phyloP scores from a whole-genome alignment of 768 basidiomycete species.

The Boletus coccyginus region DNA sequence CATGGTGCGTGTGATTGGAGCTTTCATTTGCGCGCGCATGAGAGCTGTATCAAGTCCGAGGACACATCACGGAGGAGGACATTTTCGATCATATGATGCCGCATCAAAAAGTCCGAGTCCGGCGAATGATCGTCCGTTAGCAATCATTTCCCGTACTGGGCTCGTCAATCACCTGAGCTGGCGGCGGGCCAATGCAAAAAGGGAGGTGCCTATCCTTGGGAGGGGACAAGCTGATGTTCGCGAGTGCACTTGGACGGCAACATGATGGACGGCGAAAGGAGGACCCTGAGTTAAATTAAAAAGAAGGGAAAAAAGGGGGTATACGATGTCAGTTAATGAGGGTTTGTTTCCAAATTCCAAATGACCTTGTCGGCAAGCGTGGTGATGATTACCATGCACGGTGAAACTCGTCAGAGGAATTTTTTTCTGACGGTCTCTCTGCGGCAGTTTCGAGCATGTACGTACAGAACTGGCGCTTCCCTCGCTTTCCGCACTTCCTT shows the following conservation, averaged over 20 bases:
- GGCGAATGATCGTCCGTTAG: slow-evolving; percentile 8
- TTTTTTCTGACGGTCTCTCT: slow-evolving; percentile 10
- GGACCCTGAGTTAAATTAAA: not conserved
- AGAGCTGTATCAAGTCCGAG: slow-evolving; percentile 15
- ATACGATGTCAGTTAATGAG: not conserved
- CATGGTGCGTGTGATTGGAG: not conserved
- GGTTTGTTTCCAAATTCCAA: not conserved
- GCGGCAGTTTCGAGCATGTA: slow-evolving; percentile 12
- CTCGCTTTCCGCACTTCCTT: not conserved
- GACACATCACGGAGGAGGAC: slow-evolving; percentile 1
- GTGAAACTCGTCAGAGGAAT: slow-evolving; percentile 22
- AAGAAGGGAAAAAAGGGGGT: not conserved
- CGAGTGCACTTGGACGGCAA: not conserved
- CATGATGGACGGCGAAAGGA: not conserved
- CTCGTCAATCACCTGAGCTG: slow-evolving; percentile 6
- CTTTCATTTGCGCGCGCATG: slow-evolving; percentile 18
- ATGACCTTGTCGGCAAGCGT: slow-evolving; percentile 8
- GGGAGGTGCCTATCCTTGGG: slow-evolving; percentile 9
- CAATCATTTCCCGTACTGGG: not conserved
- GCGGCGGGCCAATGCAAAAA: not conserved
- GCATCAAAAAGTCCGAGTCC: not conserved
- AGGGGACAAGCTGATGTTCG: not conserved
- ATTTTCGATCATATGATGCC: too few species aligned
- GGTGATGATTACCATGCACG: not conserved
- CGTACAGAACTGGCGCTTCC: slow-evolving; percentile 3